Conservation (phyloP, 441 rosid genomes). For the Euphorbia corollata region DNA sequence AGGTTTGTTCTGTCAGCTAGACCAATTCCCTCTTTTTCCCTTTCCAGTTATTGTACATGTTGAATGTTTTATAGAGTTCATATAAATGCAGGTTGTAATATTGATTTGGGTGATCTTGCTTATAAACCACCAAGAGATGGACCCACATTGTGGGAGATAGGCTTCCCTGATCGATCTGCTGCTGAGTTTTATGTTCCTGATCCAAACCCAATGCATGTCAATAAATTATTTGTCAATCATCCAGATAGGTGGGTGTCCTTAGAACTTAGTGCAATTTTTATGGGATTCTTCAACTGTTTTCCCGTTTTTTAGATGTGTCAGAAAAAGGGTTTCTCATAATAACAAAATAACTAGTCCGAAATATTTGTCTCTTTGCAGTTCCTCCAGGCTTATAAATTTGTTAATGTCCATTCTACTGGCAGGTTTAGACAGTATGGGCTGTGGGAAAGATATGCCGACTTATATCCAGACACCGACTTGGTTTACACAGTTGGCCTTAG, state of each 20-base stretch:
- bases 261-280: background rate
- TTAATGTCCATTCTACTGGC: constrained; percentile 8
- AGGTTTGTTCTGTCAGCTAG: constrained; percentile 28
- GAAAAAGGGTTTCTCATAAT: background rate
- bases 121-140: constrained; percentile 83
- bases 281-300: background rate
- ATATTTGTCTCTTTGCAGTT: constrained; percentile 10
- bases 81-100: constrained; percentile 42
- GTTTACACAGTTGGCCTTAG: constrained; percentile 50
- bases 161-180: constrained; percentile 79
- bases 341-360: background rate
- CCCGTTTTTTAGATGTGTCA: background rate
- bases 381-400: background rate
- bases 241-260: constrained; percentile 56
- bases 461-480: constrained; percentile 50
- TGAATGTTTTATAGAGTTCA: constrained; percentile 6
- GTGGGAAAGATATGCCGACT: constrained; percentile 47
- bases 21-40: background rate
- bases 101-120: constrained; percentile 54
- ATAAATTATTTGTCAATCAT: constrained; percentile 57
- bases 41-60: background rate
- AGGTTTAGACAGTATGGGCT: constrained; percentile 72
- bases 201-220: constrained; percentile 55
- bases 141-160: constrained; percentile 91
- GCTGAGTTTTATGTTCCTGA: constrained; percentile 77